Conservation (phyloP, 768 basidiomycete genomes). For the Kwoniella dejecticola region DNA sequence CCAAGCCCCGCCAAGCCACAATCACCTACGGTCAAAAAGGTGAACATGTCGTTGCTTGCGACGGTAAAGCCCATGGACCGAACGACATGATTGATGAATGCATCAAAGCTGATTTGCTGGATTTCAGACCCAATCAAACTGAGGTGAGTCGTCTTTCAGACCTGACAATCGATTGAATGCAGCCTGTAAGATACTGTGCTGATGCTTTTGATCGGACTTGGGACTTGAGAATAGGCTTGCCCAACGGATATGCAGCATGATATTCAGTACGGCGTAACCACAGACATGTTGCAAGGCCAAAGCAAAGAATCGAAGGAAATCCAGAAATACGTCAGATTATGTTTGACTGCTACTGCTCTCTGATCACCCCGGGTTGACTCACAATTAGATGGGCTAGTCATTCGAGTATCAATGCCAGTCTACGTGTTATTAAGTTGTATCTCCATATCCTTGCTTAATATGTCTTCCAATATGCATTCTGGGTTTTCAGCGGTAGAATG, state of each 20-base stretch:
- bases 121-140: constrained; percentile 14
- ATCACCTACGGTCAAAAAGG: constrained; percentile 16
- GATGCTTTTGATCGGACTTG: neutral
- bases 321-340: constrained; percentile 20
- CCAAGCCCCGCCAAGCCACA: constrained; percentile 13
- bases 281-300: constrained; percentile 1
- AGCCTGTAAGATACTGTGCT: too few species aligned
- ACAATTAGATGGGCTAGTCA: too few species aligned
- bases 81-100: constrained; percentile 19
- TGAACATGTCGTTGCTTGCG: constrained; percentile 16
- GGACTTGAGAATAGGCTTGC: neutral
- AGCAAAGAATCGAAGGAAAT: constrained; percentile 4
- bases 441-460: too few species aligned
- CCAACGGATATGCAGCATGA: constrained; percentile 16
- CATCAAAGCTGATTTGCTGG: constrained; percentile 12
- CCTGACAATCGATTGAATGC: too few species aligned
- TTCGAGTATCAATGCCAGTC: too few species aligned
- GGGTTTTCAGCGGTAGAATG: too few species aligned
- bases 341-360: constrained; percentile 12
- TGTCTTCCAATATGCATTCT: too few species aligned
- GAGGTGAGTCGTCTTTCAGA: constrained; percentile 14
- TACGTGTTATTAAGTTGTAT: too few species aligned
- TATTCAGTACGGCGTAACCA: constrained; percentile 1
- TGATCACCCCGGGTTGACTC: neutral
- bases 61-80: constrained; percentile 2